Base-by-base conservation (phyloP, 768 basidiomycete species). In the Boletus reticulatus region DNA sequence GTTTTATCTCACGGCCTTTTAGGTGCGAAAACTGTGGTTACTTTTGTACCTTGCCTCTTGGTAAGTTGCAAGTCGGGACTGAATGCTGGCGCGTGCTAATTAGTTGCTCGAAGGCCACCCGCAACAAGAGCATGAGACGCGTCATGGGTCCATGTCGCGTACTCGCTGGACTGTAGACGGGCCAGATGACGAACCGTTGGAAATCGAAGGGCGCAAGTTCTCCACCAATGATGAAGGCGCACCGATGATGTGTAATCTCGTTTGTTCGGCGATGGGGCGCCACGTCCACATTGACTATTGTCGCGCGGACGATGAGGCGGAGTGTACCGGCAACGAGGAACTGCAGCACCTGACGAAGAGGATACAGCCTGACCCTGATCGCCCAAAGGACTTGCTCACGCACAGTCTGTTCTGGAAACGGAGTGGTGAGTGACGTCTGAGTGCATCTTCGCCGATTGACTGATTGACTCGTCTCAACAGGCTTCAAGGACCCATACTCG, bases 401-500 rank as follows among this genome's bases (percentile, higher is more conserved):
- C 84, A 86, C 55, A 70, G 64, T 22, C 59, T 86, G 34, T 79
- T 77, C 58, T 86, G 84, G 84, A 75, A 76, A 55, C 76, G 84
- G n/a, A 76, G 76, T 56, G 85, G 84, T 84, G 53, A 31, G 68
- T 47, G 8, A 29, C 27, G 1, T 29, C 27, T 29, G 9, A 6
- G 27, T 29, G 27, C 34, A 4, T 36, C 6, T 36, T 12, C 6
- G 34, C 13, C 5, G 4, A 14, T 6, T 36, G 34, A 22, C 20
- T 27, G 36, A 1, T 7, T 11, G 12, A 14, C 3, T 34, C 13
- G 12, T 14, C 34, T 27, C 34, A 6, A 22, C 42, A 84, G 84
- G 80, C 10, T 85, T 85, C 71, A 83, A 79, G 73, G 84, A 86
- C 62, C 84, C 84, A 0, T 85, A 86, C 55, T 77, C 82, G n/a